A percentile compares a stretch with the other conserved stretches of the same genome.
Evolutionary conservation across 768 basidiomycete species (phyloP).

Genomic region (Lentinula aciculospora): DNA sequence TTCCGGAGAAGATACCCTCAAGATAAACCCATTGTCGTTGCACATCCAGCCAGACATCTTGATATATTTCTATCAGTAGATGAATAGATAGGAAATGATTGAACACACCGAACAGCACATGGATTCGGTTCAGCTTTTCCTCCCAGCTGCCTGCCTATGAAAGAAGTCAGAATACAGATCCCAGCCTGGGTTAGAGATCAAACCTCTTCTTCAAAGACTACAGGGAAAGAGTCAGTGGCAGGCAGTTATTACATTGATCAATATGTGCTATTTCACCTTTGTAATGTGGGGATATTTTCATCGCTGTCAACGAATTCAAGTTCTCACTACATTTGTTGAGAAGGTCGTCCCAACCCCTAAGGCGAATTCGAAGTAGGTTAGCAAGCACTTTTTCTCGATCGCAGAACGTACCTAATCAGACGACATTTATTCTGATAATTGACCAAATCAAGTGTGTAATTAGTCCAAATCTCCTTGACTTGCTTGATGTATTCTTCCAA

Average conservation of each 20-base stretch:
- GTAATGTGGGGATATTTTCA: slow-evolving; percentile 98
- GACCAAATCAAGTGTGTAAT: slow-evolving; percentile 90
- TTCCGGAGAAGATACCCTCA: slow-evolving; percentile 99
- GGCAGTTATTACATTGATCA: slow-evolving; percentile 8
- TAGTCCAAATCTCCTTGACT: slow-evolving; percentile 96
- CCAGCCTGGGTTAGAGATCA: not conserved
- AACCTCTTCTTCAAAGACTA: slow-evolving; percentile 89
- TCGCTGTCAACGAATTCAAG: slow-evolving; percentile 89
- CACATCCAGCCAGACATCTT: slow-evolving; percentile 99
- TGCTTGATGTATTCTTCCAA: slow-evolving; percentile 94
- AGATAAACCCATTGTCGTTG: slow-evolving; percentile 99
- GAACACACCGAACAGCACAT: slow-evolving; percentile 82
- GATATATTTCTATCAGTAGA: not conserved
- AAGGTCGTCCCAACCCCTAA: slow-evolving; percentile 92
- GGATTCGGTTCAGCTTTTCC: slow-evolving; percentile 93
- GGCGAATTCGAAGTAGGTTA: slow-evolving; percentile 8
- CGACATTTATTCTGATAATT: slow-evolving; percentile 99
- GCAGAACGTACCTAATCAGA: slow-evolving; percentile 63
- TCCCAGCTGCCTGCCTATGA: slow-evolving; percentile 85
- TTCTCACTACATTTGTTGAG: slow-evolving; percentile 98
- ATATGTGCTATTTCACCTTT: slow-evolving; percentile 57
- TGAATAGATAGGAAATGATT: not conserved
- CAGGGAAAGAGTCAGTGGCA: slow-evolving; percentile 6
- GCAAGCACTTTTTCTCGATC: slow-evolving; percentile 3
- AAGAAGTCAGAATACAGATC: slow-evolving; percentile 6